Evolutionary conservation across 371 early-diverging fungal genomes (phyloP), one percentile per base, ranked within the genome.

Genomic region (Nematocida sp.): DNA sequence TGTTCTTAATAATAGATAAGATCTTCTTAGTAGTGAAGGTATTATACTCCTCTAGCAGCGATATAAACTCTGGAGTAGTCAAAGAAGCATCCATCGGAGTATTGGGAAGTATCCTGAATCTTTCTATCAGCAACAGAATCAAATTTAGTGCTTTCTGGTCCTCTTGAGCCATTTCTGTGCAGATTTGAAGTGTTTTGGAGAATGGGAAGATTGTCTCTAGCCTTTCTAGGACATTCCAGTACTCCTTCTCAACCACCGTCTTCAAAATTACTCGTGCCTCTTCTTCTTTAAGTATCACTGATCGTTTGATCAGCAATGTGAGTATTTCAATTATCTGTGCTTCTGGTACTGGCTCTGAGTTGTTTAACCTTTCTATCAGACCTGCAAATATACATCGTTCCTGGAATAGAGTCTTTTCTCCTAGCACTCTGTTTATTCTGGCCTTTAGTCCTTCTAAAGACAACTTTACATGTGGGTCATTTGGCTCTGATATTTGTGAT

Each of bases 181-280:
- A 55, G 48, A 45, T 34, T 27, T 43, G 13, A 34, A 70, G 35
- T 9, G 34, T 37, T 41, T 70, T 70, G 3, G 60, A 70, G 25
- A 49, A 9, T 13, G 74, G 74, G 47, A 58, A 70, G 13, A 70
- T 45, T 51, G n/a, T 57, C 0, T 70, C 74, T 23, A 70, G 9
- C 45, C 11, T 49, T 27, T 37, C 38, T 9, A 49, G 27, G 11
- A 46, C 62, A 7, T 61, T 27, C 38, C 17, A n/a, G 62, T 70
- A 70, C 45, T 46, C 74, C 35, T 25, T 52, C 32, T 70, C 61
- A 1, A 19, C 74, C 3, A 47, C 19, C 27, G 11, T 23, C 31
- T 55, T 40, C 25, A 70, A 49, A 31, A 70, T 34, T n/a, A 55
- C 15, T 3, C 32, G 23, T 31, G 74, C 74, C n/a, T 70, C 40